Evolutionary conservation across 805 yeast genomes (phyloP).

Genomic region (Komagataella kurtzmanii): DNA sequence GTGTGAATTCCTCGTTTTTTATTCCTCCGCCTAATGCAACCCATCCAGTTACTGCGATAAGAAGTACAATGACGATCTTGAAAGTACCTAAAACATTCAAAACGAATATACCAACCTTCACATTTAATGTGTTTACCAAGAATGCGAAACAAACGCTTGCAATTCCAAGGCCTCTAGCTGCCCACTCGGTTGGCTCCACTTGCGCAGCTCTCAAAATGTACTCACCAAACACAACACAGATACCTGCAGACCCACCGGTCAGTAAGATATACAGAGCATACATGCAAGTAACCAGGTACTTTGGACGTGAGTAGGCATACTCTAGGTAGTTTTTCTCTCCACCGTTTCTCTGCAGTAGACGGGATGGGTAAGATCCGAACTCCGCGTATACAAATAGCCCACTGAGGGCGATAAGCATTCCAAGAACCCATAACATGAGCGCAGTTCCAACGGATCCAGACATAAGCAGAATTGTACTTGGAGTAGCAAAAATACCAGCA

Average conservation of each 20-base stretch:
- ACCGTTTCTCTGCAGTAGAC: slow-evolving; percentile 43
- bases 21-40: slow-evolving; percentile 69
- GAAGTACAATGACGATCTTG: slow-evolving; percentile 56
- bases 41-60: slow-evolving; percentile 72
- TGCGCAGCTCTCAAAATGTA: slow-evolving; percentile 67
- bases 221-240: slow-evolving; percentile 69
- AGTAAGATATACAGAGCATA: slow-evolving; percentile 62
- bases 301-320: slow-evolving; percentile 54
- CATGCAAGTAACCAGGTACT: slow-evolving; percentile 49
- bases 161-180: slow-evolving; percentile 63
- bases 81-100: slow-evolving; percentile 58
- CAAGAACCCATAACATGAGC: slow-evolving; percentile 27
- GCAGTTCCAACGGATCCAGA: slow-evolving; percentile 29
- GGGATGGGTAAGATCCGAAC: slow-evolving; percentile 25
- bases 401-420: slow-evolving; percentile 25
- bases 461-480: slow-evolving; percentile 36
- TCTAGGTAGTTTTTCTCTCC: slow-evolving; percentile 80
- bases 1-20: slow-evolving; percentile 22
- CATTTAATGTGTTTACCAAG: slow-evolving; percentile 43
- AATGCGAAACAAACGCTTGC: slow-evolving; percentile 64
- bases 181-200: slow-evolving; percentile 57
- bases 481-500: slow-evolving; percentile 66
- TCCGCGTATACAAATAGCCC: slow-evolving; percentile 25
- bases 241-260: slow-evolving; percentile 80
- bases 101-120: slow-evolving; percentile 52